Evolutionary conservation across 2,329 filamentous ascomycete species (phyloP).

Genomic region (Ophiostoma piceae): DNA sequence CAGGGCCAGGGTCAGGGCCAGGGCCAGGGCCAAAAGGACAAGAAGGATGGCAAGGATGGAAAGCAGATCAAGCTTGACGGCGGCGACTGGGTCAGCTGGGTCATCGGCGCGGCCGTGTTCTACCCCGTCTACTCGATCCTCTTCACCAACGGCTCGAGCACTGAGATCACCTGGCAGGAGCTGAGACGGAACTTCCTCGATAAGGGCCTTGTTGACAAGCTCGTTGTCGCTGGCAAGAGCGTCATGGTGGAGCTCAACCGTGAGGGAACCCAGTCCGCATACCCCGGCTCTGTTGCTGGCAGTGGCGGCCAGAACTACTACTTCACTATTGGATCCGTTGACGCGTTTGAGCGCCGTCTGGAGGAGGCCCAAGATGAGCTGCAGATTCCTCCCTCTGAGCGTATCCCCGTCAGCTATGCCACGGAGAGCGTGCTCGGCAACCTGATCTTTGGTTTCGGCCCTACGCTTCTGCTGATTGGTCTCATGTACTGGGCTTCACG

Average conservation of each 20-base stretch:
- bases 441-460: conserved; percentile 72
- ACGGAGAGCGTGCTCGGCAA: conserved; percentile 69
- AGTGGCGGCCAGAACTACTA: conserved; percentile 75
- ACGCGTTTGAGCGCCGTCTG: conserved; percentile 83
- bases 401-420: conserved; percentile 87
- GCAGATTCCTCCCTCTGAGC: conserved; percentile 76
- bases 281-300: conserved; percentile 67
- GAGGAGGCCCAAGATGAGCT: conserved; percentile 86
- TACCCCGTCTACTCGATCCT: conserved; percentile 41
- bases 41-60: conserved; percentile 20
- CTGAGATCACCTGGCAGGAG: conserved; percentile 97
- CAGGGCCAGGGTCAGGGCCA: conserved; percentile 24
- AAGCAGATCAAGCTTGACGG: conserved; percentile 31
- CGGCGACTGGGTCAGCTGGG: conserved; percentile 49
- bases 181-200: conserved; percentile 89
- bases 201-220: conserved; percentile 90
- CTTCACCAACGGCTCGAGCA: conserved; percentile 40
- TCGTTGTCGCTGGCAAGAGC: conserved; percentile 70
- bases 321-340: conserved; percentile 92
- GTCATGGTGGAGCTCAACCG: conserved; percentile 73
- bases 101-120: conserved; percentile 43
- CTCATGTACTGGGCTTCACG: conserved; percentile 74
- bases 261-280: conserved; percentile 65
- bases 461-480: conserved; percentile 79
- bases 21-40: conserved; percentile 31